Evolutionary conservation across 164 flowering plant species (phyloP), one percentile per base, ranked within the genome.

Genomic region (Vitis riparia): DNA sequence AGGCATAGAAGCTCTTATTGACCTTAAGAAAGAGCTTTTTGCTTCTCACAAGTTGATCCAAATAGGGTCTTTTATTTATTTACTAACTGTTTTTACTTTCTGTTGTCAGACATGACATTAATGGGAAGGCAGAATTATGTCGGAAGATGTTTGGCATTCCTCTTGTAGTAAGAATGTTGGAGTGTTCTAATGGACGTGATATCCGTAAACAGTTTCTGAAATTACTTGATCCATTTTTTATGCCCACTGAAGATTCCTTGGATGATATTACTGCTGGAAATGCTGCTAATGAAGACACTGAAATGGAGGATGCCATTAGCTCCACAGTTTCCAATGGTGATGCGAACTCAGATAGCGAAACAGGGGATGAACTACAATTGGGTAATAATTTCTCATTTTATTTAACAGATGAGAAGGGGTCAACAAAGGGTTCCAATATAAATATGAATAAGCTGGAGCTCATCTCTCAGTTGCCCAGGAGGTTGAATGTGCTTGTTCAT

Each of bases 101-200:
- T 51, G 7, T 50, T 9, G 29, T 56, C 75, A 72, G 75, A 65
- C 14, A 57, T 66, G 12, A 16, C 37, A 11, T 2, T 16, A 59
- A 50, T 76, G 84, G 80, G 65, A 80, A 67, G 57, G 17, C 37
- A 30, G 63, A 68, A 52, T 65, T 75, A 64, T 15, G 52, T 50
- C 74, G 79, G 85, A 86, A 77, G 76, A 68, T 79, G 23, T 87
- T 83, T 79, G 94, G 90, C 57, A 68, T 86, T 68, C 95, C 95
- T 62, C 86, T 90, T 60, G 77, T 86, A 12, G 79, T 84, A 74
- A 81, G 83, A 67, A 57, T 81, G 8, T n/a, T 53, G 49, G 69
- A 71, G 55, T 14, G 76, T 52, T 65, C 67, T 51, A 81, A 62
- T 75, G 92, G 91, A 72, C 76, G 79, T 67, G 85, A 80, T 76